Evolutionary conservation across 2,329 filamentous ascomycete species (phyloP).

Genomic region (Sphaerulina vaccinii): DNA sequence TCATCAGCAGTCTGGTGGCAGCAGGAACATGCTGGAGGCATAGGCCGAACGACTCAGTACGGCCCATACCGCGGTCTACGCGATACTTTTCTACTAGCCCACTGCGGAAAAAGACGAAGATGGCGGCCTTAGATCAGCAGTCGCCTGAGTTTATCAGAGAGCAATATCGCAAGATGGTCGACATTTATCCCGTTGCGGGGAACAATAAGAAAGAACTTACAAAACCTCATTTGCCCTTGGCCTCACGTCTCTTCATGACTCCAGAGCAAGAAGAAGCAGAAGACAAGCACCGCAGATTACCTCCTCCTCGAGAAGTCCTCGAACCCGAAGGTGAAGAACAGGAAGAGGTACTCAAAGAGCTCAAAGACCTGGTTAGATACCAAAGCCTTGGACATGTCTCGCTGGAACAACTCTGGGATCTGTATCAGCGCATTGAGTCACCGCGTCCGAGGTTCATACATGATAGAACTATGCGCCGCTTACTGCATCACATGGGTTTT

Average conservation of each 20-base stretch:
- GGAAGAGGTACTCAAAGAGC: conserved; percentile 2
- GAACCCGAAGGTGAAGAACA: conserved; percentile 29
- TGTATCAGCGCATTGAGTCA: conserved; percentile 53
- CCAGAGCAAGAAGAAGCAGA: conserved; percentile 29
- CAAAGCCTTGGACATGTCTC: conserved; percentile 21
- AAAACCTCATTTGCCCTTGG: conserved; percentile 22
- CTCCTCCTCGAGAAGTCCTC: conserved; percentile 17
- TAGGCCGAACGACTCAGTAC: conserved; percentile 20
- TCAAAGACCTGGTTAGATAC: conserved; percentile 19
- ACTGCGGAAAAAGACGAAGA: not conserved
- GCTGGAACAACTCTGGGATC: conserved; percentile 46
- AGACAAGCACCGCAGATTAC: conserved; percentile 8
- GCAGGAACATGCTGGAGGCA: conserved; percentile 54
- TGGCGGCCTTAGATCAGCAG: conserved; percentile 1
- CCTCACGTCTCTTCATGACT: conserved; percentile 34
- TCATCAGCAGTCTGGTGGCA: conserved; percentile 54
- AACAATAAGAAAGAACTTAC: conserved; percentile 14
- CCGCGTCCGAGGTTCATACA: conserved; percentile 56
- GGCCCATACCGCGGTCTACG: not conserved
- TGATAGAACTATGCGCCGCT: conserved; percentile 55
- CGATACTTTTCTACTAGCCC: not conserved
- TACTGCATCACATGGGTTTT: conserved; percentile 68
- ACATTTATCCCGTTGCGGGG: conserved; percentile 42
- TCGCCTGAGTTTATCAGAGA: conserved; percentile 39
- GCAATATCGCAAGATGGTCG: conserved; percentile 50